Percentiles rank a stretch among this genome's conserved stretches.
Conservation (phyloP, 805 yeast species). For the Saccharomycopsis fermentans region DNA sequence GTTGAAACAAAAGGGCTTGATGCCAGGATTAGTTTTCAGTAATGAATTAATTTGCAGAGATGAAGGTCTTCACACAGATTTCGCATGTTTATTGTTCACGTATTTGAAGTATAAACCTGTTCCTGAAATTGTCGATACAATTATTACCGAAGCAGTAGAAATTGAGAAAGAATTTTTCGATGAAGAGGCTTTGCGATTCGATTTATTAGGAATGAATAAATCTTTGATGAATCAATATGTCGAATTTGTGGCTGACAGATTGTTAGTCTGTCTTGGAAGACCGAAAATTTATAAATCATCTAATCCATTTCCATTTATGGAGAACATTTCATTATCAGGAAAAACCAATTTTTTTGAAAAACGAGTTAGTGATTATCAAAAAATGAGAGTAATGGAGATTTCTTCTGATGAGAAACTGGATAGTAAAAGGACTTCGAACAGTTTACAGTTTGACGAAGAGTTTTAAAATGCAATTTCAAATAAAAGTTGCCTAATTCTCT, state of each 20-base stretch:
- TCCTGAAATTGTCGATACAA: constrained; percentile 63
- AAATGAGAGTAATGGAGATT: constrained; percentile 96
- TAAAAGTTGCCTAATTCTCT: no score
- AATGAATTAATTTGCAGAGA: constrained; percentile 96
- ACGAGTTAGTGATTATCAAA: constrained; percentile 97
- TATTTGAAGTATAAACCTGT: constrained; percentile 86
- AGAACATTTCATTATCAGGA: constrained; percentile 95
- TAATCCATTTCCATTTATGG: constrained; percentile 98
- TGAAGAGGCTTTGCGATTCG: constrained; percentile 80
- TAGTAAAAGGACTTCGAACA: neutral
- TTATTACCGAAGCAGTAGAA: constrained; percentile 88
- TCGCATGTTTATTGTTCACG: constrained; percentile 89
- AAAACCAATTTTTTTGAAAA: constrained; percentile 98
- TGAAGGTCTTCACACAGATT: constrained; percentile 97
- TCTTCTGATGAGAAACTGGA: constrained; percentile 26
- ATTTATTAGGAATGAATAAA: constrained; percentile 90
- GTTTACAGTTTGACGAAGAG: constrained; percentile 14
- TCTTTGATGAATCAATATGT: constrained; percentile 94
- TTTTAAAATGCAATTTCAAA: no score
- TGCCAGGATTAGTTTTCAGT: constrained; percentile 98
- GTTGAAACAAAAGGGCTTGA: constrained; percentile 96
- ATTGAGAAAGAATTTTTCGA: constrained; percentile 91
- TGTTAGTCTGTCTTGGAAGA: constrained; percentile 83
- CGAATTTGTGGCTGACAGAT: constrained; percentile 94
- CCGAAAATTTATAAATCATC: constrained; percentile 74